Conservation (phyloP, 768 basidiomycete species). For the Naganishia randhawae region DNA sequence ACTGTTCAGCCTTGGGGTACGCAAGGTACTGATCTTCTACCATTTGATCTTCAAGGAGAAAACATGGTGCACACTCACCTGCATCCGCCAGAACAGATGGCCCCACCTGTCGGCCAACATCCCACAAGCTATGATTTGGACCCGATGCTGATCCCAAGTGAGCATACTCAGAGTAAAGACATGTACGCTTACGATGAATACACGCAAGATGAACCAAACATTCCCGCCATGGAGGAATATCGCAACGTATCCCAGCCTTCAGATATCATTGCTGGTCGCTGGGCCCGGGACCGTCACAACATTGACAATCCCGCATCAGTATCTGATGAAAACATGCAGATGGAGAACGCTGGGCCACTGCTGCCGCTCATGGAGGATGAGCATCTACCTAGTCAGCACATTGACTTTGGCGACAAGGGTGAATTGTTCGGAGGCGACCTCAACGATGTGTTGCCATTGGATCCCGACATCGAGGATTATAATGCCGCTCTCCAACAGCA, state of each 20-base stretch:
- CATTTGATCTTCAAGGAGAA: background rate
- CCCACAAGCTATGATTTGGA: slow-evolving; percentile 2
- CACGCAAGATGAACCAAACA: background rate
- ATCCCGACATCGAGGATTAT: slow-evolving; percentile 30
- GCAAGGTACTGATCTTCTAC: background rate
- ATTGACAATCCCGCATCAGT: background rate
- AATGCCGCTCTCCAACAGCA: slow-evolving; percentile 26
- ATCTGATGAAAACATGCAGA: background rate
- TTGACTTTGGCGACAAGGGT: slow-evolving; percentile 30
- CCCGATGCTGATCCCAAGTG: slow-evolving; percentile 1
- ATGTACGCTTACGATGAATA: slow-evolving; percentile 7
- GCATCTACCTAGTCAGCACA: slow-evolving; percentile 20
- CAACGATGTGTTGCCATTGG: slow-evolving; percentile 19
- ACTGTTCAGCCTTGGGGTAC: background rate
- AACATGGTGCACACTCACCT: background rate
- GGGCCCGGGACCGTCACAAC: slow-evolving; percentile 13
- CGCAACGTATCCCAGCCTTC: slow-evolving; percentile 16
- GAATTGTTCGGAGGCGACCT: slow-evolving; percentile 25
- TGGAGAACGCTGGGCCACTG: background rate
- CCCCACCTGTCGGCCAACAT: background rate
- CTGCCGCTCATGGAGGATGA: slow-evolving; percentile 24
- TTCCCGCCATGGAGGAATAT: slow-evolving; percentile 14
- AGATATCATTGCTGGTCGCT: slow-evolving; percentile 27
- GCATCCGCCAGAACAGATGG: background rate
- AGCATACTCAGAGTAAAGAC: background rate